Evolutionary conservation across 2,329 filamentous ascomycete genomes (phyloP).

Genomic region (Colletotrichum gloeosporioides): DNA sequence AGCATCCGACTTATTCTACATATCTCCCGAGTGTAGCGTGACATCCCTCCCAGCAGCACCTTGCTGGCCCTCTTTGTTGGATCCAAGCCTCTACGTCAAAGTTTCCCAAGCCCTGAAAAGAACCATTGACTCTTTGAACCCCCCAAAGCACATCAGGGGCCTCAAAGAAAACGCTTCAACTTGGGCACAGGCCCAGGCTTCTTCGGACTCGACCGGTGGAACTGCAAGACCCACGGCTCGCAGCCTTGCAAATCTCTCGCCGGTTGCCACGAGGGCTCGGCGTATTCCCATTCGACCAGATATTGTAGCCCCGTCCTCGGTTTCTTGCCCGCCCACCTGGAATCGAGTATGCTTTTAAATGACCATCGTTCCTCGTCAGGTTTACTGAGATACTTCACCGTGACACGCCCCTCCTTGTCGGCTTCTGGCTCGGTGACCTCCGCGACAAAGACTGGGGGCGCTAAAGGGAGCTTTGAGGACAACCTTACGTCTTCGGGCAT

Average conservation of each 20-base stretch:
- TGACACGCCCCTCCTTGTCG: slow-evolving; percentile 4
- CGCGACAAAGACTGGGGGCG: background rate
- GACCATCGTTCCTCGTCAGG: slow-evolving; percentile 14
- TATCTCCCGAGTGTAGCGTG: background rate
- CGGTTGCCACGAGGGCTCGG: slow-evolving; percentile 15
- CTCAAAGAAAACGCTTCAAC: background rate
- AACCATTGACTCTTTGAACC: background rate
- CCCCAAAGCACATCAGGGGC: background rate
- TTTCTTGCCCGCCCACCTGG: slow-evolving; percentile 1
- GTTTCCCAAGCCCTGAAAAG: background rate
- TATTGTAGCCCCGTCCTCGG: slow-evolving; percentile 4
- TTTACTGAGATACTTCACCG: background rate
- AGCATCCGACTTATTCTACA: background rate
- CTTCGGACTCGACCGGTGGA: background rate
- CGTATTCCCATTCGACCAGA: slow-evolving; percentile 15
- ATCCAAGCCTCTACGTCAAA: background rate
- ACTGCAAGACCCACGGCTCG: slow-evolving; percentile 10
- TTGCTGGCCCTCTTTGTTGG: background rate
- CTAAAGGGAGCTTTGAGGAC: background rate
- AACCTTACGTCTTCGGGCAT: background rate
- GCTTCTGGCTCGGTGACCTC: slow-evolving; percentile 7
- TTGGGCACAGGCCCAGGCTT: slow-evolving; percentile 4
- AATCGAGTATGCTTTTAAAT: slow-evolving; percentile 7
- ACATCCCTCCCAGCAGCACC: background rate
- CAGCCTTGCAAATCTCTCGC: slow-evolving; percentile 10